phyloP scores from a whole-genome alignment of 2,329 filamentous ascomycete genomes.

The Paecilomyces dactylethromorphus region DNA sequence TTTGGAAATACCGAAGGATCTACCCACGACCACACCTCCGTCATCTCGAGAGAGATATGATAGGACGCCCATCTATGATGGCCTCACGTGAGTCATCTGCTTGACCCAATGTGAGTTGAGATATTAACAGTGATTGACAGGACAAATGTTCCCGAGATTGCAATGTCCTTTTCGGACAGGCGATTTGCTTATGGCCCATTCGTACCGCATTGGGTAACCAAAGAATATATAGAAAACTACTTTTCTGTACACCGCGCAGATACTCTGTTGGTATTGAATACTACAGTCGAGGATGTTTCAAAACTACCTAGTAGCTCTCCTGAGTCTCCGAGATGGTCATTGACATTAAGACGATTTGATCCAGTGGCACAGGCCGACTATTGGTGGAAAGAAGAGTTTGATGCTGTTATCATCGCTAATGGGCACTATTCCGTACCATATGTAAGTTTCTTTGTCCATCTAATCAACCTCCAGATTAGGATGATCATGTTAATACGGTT shows the following conservation, averaged over 20 bases:
- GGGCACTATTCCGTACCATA: conserved; percentile 53
- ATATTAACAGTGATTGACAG: conserved; percentile 7
- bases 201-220: conserved; percentile 48
- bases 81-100: conserved; percentile 20
- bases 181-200: conserved; percentile 52
- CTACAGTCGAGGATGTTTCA: conserved; percentile 50
- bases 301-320: conserved; percentile 43
- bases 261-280: conserved; percentile 39
- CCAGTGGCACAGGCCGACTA: conserved; percentile 34
- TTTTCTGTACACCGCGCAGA: conserved; percentile 47
- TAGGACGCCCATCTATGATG: conserved; percentile 28
- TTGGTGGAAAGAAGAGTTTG: conserved; percentile 56
- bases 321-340: conserved; percentile 40
- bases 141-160: conserved; percentile 33
- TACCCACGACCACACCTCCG: conserved; percentile 20
- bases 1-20: conserved; percentile 14
- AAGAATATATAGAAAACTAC: conserved; percentile 52
- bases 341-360: conserved; percentile 40
- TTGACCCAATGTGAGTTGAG: neutral
- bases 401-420: conserved; percentile 51
- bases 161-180: conserved; percentile 43
- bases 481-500: neutral
- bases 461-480: neutral
- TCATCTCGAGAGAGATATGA: conserved; percentile 22
- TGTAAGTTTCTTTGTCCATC: conserved; percentile 24